These are phyloP conservation scores for Aspergillus biplanus DNA, from an alignment of 495 filamentous ascomycete genomes.

Conservation along the genomic window DNA sequence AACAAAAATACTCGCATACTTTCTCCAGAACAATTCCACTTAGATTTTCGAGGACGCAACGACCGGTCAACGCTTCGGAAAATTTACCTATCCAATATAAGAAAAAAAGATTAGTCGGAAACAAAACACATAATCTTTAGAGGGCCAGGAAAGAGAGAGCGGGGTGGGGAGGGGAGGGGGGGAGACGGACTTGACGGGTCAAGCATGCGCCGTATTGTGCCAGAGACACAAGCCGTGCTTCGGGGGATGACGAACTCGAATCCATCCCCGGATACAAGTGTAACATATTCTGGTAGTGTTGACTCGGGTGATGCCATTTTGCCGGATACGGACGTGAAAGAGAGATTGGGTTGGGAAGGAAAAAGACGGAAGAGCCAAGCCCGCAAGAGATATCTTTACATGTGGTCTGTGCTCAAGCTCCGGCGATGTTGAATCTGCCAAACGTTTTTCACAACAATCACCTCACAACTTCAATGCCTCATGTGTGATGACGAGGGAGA, in stretches of 20 bases:
- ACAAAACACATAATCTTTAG: background rate
- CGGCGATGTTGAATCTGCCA: conserved; percentile 1
- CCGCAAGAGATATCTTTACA: background rate
- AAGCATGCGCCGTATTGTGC: conserved; percentile 82
- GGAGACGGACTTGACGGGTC: conserved; percentile 68
- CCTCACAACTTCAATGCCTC: background rate
- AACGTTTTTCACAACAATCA: too few relatives aligned
- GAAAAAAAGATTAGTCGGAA: background rate
- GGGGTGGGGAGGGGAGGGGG: conserved; percentile 7
- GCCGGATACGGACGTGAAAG: background rate
- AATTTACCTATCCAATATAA: conserved; percentile 60
- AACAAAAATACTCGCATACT: conserved; percentile 89
- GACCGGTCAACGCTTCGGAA: conserved; percentile 65
- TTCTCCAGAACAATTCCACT: conserved; percentile 86
- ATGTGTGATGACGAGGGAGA: too few relatives aligned
- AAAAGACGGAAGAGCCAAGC: conserved; percentile 3
- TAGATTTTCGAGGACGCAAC: conserved; percentile 71
- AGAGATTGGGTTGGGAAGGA: conserved; percentile 15
- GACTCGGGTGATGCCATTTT: conserved; percentile 28
- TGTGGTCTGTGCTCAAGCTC: conserved; percentile 40
- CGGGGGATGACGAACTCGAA: conserved; percentile 87
- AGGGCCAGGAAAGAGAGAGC: background rate
- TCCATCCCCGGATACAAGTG: conserved; percentile 82
- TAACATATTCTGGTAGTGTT: conserved; percentile 63
- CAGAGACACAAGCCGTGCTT: conserved; percentile 73